Evolutionary conservation across 495 filamentous ascomycete species (phyloP).

Genomic region (Hypomontagnella monticulosa): DNA sequence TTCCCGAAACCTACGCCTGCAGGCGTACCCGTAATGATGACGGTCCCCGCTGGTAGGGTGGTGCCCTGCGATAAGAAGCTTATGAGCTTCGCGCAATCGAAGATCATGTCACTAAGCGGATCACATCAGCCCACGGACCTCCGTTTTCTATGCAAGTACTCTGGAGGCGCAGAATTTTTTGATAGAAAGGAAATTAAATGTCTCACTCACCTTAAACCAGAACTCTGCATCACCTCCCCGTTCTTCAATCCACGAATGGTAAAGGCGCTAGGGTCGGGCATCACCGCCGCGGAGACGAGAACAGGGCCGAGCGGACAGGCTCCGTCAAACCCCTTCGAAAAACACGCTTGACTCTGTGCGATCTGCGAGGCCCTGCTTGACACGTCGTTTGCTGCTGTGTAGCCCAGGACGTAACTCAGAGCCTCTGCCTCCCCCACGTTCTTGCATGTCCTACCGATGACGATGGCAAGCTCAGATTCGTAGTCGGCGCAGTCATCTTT

Average conservation of each 20-base stretch:
- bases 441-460: constrained; percentile 58
- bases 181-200: background rate
- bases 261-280: constrained; percentile 55
- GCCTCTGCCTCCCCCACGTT: constrained; percentile 58
- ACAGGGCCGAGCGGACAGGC: constrained; percentile 62
- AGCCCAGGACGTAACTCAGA: constrained; percentile 56
- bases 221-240: constrained; percentile 47
- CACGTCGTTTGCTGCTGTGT: constrained; percentile 59
- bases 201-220: constrained; percentile 17
- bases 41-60: constrained; percentile 55
- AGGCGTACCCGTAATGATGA: constrained; percentile 62
- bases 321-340: constrained; percentile 59
- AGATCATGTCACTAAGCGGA: constrained; percentile 55
- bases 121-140: constrained; percentile 17
- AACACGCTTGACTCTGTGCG: constrained; percentile 59
- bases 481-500: constrained; percentile 54
- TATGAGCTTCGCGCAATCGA: constrained; percentile 56
- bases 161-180: background rate
- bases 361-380: constrained; percentile 55
- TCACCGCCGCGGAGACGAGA: constrained; percentile 61
- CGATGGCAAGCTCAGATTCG: constrained; percentile 59
- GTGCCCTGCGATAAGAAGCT: constrained; percentile 61
- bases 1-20: constrained; percentile 55
- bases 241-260: constrained; percentile 56
- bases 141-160: constrained; percentile 44